Evolutionary conservation across 495 filamentous ascomycete genomes (phyloP).

Genomic region (Astrocystis sublimbata): DNA sequence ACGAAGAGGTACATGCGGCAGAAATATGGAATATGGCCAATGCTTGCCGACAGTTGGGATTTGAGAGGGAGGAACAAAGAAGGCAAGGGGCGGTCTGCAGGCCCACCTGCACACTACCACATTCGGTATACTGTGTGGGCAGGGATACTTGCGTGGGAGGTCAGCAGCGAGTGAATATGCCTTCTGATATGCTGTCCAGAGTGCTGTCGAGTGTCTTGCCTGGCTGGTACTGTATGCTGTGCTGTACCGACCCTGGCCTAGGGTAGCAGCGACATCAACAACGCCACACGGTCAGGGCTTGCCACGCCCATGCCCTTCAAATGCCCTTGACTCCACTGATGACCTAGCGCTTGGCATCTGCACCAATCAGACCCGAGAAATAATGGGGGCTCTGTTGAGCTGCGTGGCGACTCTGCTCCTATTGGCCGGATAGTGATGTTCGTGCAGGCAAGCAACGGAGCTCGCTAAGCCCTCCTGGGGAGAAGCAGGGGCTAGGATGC

Average conservation of each 20-base stretch:
- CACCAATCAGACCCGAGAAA: not conserved
- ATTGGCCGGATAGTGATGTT: slow-evolving; percentile 16
- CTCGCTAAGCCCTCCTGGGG: slow-evolving; percentile 1
- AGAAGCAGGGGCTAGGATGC: slow-evolving; percentile 10
- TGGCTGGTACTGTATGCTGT: not conserved
- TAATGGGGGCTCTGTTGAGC: not conserved
- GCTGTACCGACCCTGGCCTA: slow-evolving; percentile 1
- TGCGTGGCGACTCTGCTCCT: slow-evolving; percentile 7
- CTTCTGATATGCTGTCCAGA: no score
- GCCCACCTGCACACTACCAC: slow-evolving; percentile 7
- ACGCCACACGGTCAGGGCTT: slow-evolving; percentile 21
- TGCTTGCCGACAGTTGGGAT: slow-evolving; percentile 3
- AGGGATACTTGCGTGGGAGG: no score
- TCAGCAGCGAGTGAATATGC: not conserved
- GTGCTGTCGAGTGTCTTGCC: no score
- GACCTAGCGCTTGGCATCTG: slow-evolving; percentile 12
- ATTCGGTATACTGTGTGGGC: slow-evolving; percentile 5
- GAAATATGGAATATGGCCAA: not conserved
- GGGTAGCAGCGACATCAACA: slow-evolving; percentile 8
- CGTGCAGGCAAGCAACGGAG: slow-evolving; percentile 11
- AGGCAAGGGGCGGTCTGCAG: slow-evolving; percentile 16
- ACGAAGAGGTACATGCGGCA: slow-evolving; percentile 2
- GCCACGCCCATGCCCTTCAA: slow-evolving; percentile 16
- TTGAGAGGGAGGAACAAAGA: not conserved
- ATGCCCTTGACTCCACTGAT: slow-evolving; percentile 1